Evolutionary conservation across 2,329 filamentous ascomycete genomes (phyloP).

Genomic region (Chalaropsis ovoidea): DNA sequence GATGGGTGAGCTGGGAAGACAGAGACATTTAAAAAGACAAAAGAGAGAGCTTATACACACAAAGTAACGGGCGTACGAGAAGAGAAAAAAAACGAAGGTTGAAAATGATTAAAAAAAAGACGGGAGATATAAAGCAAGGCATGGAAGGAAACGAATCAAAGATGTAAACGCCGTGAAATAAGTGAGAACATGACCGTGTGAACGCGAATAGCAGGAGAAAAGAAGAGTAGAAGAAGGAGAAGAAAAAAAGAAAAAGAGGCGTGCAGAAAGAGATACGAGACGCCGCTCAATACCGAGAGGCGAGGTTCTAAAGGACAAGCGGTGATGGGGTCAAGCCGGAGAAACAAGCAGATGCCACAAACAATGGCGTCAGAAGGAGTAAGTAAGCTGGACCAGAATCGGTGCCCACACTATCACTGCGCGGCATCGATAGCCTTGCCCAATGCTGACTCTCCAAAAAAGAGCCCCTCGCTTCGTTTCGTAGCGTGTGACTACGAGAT

Average conservation of each 20-base stretch:
- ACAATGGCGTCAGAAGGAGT: not conserved
- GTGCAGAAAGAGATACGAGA: not conserved
- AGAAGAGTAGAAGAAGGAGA: not conserved
- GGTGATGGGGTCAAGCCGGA: not conserved
- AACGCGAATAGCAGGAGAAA: not conserved
- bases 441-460: too few species aligned
- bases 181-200: constrained; percentile 6
- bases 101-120: not conserved
- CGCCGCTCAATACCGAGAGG: not conserved
- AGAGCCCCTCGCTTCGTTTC: too few species aligned
- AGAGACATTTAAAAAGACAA: not conserved
- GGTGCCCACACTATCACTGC: not conserved
- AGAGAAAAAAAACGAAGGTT: not conserved
- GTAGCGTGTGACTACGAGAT: too few species aligned
- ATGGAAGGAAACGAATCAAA: not conserved
- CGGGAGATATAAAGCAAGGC: not conserved
- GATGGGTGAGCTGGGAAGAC: not conserved
- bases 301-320: not conserved
- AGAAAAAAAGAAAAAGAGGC: not conserved
- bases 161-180: constrained; percentile 5
- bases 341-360: not conserved
- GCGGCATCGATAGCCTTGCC: not conserved
- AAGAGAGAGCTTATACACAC: not conserved
- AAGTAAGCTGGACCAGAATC: not conserved
- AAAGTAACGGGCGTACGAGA: not conserved